phyloP scores from a whole-genome alignment of 2,329 filamentous ascomycete species.

The Paecilomyces fulvus region DNA sequence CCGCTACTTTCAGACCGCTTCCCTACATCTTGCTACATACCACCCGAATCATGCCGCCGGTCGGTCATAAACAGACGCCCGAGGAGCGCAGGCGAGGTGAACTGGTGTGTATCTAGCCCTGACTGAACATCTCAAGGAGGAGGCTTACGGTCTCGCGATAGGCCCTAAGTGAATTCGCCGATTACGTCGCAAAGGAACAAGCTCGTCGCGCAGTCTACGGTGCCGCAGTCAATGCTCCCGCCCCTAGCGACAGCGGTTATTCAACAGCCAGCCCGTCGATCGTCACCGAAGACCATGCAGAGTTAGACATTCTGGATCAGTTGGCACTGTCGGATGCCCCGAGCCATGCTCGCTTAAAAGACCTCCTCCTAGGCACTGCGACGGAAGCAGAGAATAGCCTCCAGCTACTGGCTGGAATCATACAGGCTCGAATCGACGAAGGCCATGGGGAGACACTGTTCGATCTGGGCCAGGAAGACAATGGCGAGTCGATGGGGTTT shows the following conservation, averaged over 20 bases:
- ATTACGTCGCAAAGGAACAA: slow-evolving; percentile 95
- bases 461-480: slow-evolving; percentile 85
- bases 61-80: slow-evolving; percentile 51
- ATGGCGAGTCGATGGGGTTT: slow-evolving; percentile 74
- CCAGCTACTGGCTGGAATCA: slow-evolving; percentile 54
- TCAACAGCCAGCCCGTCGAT: slow-evolving; percentile 26
- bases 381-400: slow-evolving; percentile 51
- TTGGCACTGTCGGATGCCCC: slow-evolving; percentile 64
- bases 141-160: slow-evolving; percentile 17
- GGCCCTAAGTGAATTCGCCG: slow-evolving; percentile 91
- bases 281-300: slow-evolving; percentile 62
- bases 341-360: slow-evolving; percentile 58
- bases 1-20: background rate
- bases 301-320: slow-evolving; percentile 81
- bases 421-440: slow-evolving; percentile 65
- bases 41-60: slow-evolving; percentile 24
- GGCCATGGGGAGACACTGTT: slow-evolving; percentile 85
- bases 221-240: slow-evolving; percentile 22
- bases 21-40: background rate
- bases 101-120: slow-evolving; percentile 49
- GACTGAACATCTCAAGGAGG: background rate
- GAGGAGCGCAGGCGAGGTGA: slow-evolving; percentile 83
- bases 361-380: slow-evolving; percentile 56
- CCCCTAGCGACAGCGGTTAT: slow-evolving; percentile 35
- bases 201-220: slow-evolving; percentile 39